These are phyloP conservation scores for Diplotaxis tenuifolia DNA, from an alignment of 345 rosid genomes.

Conservation along the genomic window DNA sequence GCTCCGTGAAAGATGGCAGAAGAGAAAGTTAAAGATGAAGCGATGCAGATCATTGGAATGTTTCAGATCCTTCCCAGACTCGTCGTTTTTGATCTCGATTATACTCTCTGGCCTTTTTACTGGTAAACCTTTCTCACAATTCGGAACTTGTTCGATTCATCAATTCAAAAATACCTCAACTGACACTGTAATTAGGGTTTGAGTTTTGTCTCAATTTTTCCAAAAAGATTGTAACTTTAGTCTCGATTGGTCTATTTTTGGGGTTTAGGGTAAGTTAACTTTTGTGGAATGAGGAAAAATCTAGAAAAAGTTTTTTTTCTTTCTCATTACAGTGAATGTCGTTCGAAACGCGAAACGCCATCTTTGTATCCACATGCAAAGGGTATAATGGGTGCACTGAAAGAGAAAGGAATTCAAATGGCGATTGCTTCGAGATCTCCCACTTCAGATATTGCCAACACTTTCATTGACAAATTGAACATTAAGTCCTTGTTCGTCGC, in stretches of 20 bases:
- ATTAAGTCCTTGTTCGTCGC: conserved; percentile 57
- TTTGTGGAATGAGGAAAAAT: background rate
- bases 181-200: background rate
- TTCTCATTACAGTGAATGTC: conserved; percentile 52
- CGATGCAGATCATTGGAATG: conserved; percentile 53
- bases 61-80: conserved; percentile 60
- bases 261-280: too few species aligned
- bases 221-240: too few species aligned
- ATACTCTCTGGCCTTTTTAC: conserved; percentile 88
- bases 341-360: conserved; percentile 69
- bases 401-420: conserved; percentile 67
- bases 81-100: conserved; percentile 80
- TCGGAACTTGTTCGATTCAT: too few species aligned
- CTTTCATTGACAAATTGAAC: conserved; percentile 63
- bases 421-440: conserved; percentile 89
- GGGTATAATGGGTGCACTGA: conserved; percentile 60
- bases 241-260: too few species aligned
- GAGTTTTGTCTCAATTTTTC: background rate
- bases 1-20: conserved; percentile 44
- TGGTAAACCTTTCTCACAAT: conserved; percentile 42
- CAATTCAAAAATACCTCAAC: background rate
- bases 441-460: conserved; percentile 61
- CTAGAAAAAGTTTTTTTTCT: background rate
- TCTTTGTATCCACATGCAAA: conserved; percentile 73
- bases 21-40: conserved; percentile 59